phyloP scores from a whole-genome alignment of 2,329 filamentous ascomycete species.

The Beauveria brongniartii region DNA sequence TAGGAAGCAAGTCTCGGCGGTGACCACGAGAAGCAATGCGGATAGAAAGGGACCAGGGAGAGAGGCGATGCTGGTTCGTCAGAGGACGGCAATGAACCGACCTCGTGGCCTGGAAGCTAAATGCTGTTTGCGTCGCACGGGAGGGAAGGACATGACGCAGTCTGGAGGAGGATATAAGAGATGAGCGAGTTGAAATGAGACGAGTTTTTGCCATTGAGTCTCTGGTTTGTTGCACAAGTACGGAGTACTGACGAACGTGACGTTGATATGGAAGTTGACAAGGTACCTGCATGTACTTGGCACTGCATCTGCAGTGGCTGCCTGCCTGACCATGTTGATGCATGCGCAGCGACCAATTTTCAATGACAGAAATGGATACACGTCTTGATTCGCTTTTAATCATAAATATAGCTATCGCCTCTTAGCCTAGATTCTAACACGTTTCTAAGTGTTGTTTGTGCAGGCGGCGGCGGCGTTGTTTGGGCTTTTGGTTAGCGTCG shows the following conservation, averaged over 20 bases:
- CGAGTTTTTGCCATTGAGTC: background rate
- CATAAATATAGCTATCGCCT: no score
- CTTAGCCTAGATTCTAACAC: no score
- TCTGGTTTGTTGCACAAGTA: background rate
- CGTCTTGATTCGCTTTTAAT: no score
- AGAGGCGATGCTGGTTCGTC: background rate
- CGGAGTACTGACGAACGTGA: background rate
- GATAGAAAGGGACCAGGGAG: background rate
- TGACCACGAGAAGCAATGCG: background rate
- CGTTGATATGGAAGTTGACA: no score
- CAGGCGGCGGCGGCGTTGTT: background rate
- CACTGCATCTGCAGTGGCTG: background rate
- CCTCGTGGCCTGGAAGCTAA: background rate
- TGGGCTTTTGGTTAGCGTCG: background rate
- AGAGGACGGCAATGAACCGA: background rate
- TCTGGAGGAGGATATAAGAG: background rate
- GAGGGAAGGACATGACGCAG: background rate
- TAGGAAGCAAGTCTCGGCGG: background rate
- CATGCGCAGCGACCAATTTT: background rate
- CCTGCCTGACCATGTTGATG: background rate
- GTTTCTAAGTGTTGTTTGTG: no score
- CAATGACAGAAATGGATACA: no score
- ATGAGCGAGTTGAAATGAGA: background rate
- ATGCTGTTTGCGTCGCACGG: constrained; percentile 1
- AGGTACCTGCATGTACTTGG: background rate